phyloP scores from a whole-genome alignment of 1,284 basidiomycete genomes.

The Porphyrellus sp. region DNA sequence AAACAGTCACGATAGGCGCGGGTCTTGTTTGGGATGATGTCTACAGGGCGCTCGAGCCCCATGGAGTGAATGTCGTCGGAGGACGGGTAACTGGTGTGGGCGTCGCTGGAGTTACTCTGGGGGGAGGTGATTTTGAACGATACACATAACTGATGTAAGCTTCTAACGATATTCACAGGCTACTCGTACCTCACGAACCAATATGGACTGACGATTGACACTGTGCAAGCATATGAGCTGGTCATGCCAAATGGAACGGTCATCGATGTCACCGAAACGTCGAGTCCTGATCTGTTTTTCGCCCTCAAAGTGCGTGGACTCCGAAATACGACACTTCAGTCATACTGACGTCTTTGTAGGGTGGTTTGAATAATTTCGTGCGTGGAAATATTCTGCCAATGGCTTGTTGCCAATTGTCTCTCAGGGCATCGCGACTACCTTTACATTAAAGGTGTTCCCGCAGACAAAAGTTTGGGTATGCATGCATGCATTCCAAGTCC shows the following conservation, averaged over 20 bases:
- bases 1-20: slow-evolving; percentile 41
- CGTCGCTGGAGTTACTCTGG: slow-evolving; percentile 52
- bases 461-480: slow-evolving; percentile 58
- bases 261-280: neutral
- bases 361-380: slow-evolving; percentile 61
- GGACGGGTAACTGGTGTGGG: slow-evolving; percentile 52
- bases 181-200: slow-evolving; percentile 23
- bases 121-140: slow-evolving; percentile 43
- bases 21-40: slow-evolving; percentile 59
- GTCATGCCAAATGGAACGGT: neutral
- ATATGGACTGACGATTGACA: slow-evolving; percentile 47
- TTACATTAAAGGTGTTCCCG: slow-evolving; percentile 50
- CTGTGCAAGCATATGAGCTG: neutral
- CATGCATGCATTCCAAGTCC: neutral
- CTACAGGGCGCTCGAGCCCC: slow-evolving; percentile 45
- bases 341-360: slow-evolving; percentile 29
- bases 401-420: neutral
- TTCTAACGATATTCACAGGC: slow-evolving; percentile 14
- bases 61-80: slow-evolving; percentile 51
- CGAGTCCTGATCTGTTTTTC: neutral
- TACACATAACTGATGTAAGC: slow-evolving; percentile 46
- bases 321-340: neutral
- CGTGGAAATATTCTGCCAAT: slow-evolving; percentile 14
- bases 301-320: neutral
- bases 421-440: slow-evolving; percentile 60